A percentile compares a stretch with the other conserved stretches of the same genome.
These are phyloP conservation scores for Nicotiana tabacum DNA, from an alignment of 257 asterid genomes.

Conservation along the genomic window DNA sequence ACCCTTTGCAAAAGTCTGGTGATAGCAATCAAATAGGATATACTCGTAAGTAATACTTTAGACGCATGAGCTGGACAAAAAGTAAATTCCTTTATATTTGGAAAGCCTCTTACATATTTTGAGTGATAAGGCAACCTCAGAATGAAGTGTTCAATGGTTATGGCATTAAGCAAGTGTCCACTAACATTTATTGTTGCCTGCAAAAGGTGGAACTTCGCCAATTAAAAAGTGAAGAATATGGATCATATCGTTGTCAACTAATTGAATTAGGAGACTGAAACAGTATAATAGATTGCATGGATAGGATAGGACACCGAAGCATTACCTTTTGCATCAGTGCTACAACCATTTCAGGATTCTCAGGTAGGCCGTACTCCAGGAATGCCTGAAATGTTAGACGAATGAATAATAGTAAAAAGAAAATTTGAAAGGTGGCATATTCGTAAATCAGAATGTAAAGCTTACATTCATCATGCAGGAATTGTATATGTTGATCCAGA, in stretches of 20 bases:
- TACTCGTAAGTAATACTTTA: not conserved
- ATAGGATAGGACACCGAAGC: not conserved
- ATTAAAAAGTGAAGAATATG: not conserved
- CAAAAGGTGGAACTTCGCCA: conserved; percentile 5
- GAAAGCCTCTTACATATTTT: conserved; percentile 44
- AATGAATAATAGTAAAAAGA: not conserved
- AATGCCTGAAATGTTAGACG: conserved; percentile 45
- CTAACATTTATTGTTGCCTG: conserved; percentile 76
- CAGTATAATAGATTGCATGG: not conserved
- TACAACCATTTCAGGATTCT: conserved; percentile 59
- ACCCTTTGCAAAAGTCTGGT: conserved; percentile 55
- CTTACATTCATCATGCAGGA: conserved; percentile 95
- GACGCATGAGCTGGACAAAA: not conserved
- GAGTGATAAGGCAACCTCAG: conserved; percentile 75
- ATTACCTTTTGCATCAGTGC: conserved; percentile 71
- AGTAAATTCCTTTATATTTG: not conserved
- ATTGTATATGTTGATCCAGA: conserved; percentile 91
- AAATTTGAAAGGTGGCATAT: not conserved
- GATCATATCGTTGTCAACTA: not conserved
- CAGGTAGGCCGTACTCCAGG: conserved; percentile 68
- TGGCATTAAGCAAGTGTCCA: conserved; percentile 58
- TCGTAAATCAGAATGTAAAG: not conserved
- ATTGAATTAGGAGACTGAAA: not conserved
- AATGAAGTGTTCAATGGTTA: conserved; percentile 77
- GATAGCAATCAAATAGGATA: conserved; percentile 10